Base-by-base conservation (phyloP, 306 rosid species). In the Cyamopsis tetragonoloba region DNA sequence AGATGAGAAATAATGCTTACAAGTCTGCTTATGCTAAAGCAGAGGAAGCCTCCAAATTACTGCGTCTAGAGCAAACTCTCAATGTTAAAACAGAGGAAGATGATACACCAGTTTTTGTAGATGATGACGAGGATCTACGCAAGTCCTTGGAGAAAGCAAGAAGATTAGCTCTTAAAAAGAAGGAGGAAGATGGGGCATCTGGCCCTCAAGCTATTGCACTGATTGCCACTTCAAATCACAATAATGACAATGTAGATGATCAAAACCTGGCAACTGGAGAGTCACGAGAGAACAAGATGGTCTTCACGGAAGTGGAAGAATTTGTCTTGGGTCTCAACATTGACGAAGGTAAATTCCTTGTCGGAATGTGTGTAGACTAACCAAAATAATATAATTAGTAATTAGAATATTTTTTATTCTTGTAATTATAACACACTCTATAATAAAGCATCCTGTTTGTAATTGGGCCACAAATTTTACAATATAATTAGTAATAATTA, bases 271-370 rank as follows among this genome's bases (percentile, higher is more conserved):
- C 75, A 12, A 53, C 83, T 37, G 97, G 80, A 66, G 95, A 93
- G 70, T 76, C 82, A 13, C 85, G 83, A 47, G 96, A 88, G 72
- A 89, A 86, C 71, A 88, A 86, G 83, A 90, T 93, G 54, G 97
- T 87, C 61, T 86, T 93, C 67, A 86, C 99, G 32, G 95, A 93
- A 84, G 90, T 93, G 99, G 96, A 93, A 82, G 99, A 93, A 75
- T 93, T 88, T 85, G 95, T 93, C 57, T 88, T 88, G 95, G 89
- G 99, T 78, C 90, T 90, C 69, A 97, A 88, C 80, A 85, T 90
- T 73, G 99, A 85, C 62, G 95, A 93, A 88, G 97, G 99, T 90
- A 79, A 30, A 7, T 49, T 73, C 31, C n/a, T n/a, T n/a, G n/a
- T n/a, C n/a, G n/a, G n/a, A n/a, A n/a, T n/a, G n/a, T n/a, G n/a